Base-by-base conservation (phyloP, 2,329 filamentous ascomycete species). In the Cylindrodendrum hubeiense region DNA sequence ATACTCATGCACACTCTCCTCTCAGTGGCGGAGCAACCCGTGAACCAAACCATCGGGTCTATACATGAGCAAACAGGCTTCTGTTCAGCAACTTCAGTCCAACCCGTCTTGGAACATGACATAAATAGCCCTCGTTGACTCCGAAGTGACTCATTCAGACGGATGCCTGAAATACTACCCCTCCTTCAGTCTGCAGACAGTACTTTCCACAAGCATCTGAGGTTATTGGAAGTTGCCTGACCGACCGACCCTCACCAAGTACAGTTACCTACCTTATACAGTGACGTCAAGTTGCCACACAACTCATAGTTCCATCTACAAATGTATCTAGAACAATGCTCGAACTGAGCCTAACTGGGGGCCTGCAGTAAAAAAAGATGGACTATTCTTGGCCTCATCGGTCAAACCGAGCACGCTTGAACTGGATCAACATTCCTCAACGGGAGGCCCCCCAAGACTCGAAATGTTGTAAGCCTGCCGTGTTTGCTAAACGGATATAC, bases 11-110 rank as follows among this genome's bases (percentile, higher is more conserved):
- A 39, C 4, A 2, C 33, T 28, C 6, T 4, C 33, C 21, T 21
- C 34, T 17, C 24, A 21, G 24, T 50, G 44, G 59, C 59, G 51
- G 43, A 57, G 60, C 34, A 41, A 46, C 13, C 37, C 47, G 53
- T 22, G 33, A 54, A 55, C 60, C 55, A 63, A 26, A 44, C 60
- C 65, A 22, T 24, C 61, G 52, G 59, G 41, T 55, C 50, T 60
- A n/a, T 26, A 33, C 26, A 19, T 30, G 17, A 33, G 44, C 37
- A 60, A 51, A 61, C 26, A 57, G 59, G 44, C 41, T 33, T 52
- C 24, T 51, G 43, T 15, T 37, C 34, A n/a, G 3, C 13, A 37
- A 37, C 34, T 8, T 30, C 57, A 39, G 30, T n/a, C 24, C 50
- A 30, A 9, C 34, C 22, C 4, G 24, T 54, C 33, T n/a, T 33